These are phyloP conservation scores for Metarhizium album DNA, from an alignment of 2,329 filamentous ascomycete species.

Conservation along the genomic window DNA sequence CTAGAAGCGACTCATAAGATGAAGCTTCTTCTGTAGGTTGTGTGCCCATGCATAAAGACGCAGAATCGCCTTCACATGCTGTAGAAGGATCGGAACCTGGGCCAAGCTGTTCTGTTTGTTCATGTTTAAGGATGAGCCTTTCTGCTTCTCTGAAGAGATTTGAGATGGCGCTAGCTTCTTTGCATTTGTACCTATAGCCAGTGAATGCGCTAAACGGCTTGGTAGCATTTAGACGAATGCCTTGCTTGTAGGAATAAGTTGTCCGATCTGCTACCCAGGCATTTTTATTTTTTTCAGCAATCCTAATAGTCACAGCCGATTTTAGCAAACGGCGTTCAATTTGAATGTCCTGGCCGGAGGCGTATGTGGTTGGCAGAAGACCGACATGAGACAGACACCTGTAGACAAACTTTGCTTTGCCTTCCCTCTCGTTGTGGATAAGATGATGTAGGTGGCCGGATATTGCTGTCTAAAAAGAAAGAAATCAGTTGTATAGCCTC, in stretches of 20 bases:
- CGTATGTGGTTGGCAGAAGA: slow-evolving; percentile 16
- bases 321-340: slow-evolving; percentile 2
- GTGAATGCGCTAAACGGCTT: background rate
- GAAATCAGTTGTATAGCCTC: background rate
- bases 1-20: background rate
- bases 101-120: background rate
- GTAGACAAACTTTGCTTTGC: slow-evolving; percentile 10
- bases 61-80: background rate
- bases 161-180: background rate
- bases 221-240: background rate
- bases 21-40: background rate
- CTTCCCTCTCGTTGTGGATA: slow-evolving; percentile 11
- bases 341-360: background rate
- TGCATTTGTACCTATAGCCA: background rate
- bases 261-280: background rate
- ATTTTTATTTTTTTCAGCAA: background rate
- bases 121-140: background rate
- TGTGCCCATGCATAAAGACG: background rate
- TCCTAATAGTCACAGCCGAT: slow-evolving; percentile 8
- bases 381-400: slow-evolving; percentile 18
- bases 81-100: background rate
- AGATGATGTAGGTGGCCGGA: slow-evolving; percentile 12
- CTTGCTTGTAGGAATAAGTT: background rate
- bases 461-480: background rate
- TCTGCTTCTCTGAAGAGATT: background rate